Base-by-base conservation (phyloP, 306 rosid species). In the Cicer cuneatum region DNA sequence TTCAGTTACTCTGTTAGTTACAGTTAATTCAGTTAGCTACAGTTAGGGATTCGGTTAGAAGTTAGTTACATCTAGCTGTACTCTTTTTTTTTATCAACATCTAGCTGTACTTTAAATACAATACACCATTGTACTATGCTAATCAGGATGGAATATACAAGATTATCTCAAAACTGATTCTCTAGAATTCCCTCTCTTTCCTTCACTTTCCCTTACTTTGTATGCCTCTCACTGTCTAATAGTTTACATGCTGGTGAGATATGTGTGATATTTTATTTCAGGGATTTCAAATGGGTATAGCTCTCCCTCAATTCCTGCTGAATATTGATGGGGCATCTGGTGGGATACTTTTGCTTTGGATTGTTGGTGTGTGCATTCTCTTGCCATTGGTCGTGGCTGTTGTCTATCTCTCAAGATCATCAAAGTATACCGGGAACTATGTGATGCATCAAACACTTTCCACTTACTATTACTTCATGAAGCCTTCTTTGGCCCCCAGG, bases 251-350 rank as follows among this genome's bases (percentile, higher is more conserved):
- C 65, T 72, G 67, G 63, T 72, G 57, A 70, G 68, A 57, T 80
- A 49, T 64, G 42, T 41, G 64, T 78, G 80, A 37, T 73, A 69
- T 47, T 78, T 81, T 82, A 37, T 81, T 77, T 54, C 84, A 95
- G 99, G 99, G 99, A 42, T 95, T 95, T 74, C 93, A 92, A 92
- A 95, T 95, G 99, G 97, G 99, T 73, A 92, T 92, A 81, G 97
- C 98, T 76, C 98, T 95, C 66, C 98, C 99, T 65, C 93, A 95
- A 73, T 92, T 95, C 85, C 79, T 95, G 72, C 89, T 95, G 60
- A 79, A 95, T 56, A 83, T 89, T 10, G 90, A 92, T 54, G 96
- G 98, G 87, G 90, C 96, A 77, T 90, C 96, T 60, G 98, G 98
- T 78, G 99, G 97, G 77, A 87, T 95, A 78, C 98, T 95, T 54